Conservation (phyloP, 352 stramenopile genomes). For the Phytophthora chlamydospora region DNA sequence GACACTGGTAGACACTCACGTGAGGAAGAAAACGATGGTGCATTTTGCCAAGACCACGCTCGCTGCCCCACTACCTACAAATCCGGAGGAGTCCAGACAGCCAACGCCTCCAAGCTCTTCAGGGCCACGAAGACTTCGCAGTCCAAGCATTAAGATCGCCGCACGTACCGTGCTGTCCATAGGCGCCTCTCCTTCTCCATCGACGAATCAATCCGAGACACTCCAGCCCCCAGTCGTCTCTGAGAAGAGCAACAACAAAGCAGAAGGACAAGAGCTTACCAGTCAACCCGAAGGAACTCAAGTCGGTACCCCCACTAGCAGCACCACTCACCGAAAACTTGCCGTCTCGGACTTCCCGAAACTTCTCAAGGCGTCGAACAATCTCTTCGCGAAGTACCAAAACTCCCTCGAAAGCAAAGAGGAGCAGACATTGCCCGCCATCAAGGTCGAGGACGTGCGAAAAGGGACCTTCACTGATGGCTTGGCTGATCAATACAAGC, state of each 20-base stretch:
- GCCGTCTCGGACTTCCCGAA: constrained; percentile 43
- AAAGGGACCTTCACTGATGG: constrained; percentile 61
- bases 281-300: constrained; percentile 4
- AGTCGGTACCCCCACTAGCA: not conserved
- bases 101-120: constrained; percentile 13
- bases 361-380: constrained; percentile 43
- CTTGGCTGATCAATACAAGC: constrained; percentile 55
- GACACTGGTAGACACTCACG: not conserved
- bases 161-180: constrained; percentile 44
- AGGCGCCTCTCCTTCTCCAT: not conserved
- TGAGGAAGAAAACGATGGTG: constrained; percentile 10
- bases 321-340: constrained; percentile 27
- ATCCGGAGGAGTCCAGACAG: constrained; percentile 1
- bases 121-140: constrained; percentile 27
- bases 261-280: constrained; percentile 5
- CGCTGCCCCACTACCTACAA: not conserved
- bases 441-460: constrained; percentile 60
- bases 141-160: constrained; percentile 41
- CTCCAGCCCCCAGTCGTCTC: not conserved
- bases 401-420: constrained; percentile 26
- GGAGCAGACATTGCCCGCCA: constrained; percentile 19
- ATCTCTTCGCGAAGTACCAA: constrained; percentile 42
- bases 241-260: constrained; percentile 4
- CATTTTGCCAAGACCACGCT: not conserved
- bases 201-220: constrained; percentile 29